Percentiles rank a stretch among this genome's conserved stretches.
Conservation (phyloP, 495 filamentous ascomycete genomes). For the Aspergillus steynii region DNA sequence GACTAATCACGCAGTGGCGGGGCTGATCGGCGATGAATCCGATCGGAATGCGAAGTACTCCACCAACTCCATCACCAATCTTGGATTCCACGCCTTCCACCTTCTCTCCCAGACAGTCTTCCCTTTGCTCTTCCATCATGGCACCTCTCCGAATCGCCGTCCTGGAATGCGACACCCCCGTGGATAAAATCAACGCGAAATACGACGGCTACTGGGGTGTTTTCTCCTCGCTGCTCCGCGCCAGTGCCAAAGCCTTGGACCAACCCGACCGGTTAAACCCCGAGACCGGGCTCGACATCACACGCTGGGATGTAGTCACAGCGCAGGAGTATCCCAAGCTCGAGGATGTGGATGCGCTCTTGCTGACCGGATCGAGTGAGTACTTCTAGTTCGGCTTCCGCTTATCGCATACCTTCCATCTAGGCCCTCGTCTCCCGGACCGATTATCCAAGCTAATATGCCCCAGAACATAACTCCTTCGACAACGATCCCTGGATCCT, state of each 20-base stretch:
- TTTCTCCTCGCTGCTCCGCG: slow-evolving; percentile 62
- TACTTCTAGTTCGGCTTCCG: slow-evolving; percentile 1
- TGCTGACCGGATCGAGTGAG: slow-evolving; percentile 74
- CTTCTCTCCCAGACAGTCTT: not conserved
- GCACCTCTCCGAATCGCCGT: slow-evolving; percentile 75
- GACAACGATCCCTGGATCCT: slow-evolving; percentile 76
- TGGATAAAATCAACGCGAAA: slow-evolving; percentile 53
- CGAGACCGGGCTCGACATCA: slow-evolving; percentile 54
- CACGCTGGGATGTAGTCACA: slow-evolving; percentile 67
- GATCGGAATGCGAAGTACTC: not conserved
- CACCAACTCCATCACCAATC: not conserved
- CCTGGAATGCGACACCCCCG: slow-evolving; percentile 77
- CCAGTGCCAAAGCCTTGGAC: slow-evolving; percentile 46
- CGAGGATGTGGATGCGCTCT: slow-evolving; percentile 74
- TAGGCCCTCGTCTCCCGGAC: too few relatives aligned
- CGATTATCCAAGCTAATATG: too few relatives aligned
- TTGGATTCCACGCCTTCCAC: too few relatives aligned
- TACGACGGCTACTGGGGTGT: slow-evolving; percentile 74
- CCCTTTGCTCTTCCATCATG: not conserved
- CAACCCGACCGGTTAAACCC: slow-evolving; percentile 36
- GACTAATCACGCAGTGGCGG: not conserved
- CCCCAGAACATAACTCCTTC: slow-evolving; percentile 57
- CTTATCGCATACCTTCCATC: too few relatives aligned
- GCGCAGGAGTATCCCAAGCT: slow-evolving; percentile 62
- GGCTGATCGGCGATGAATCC: not conserved